These are phyloP conservation scores for Pterocarpus santalinus DNA, from an alignment of 306 rosid genomes.

Conservation along the genomic window DNA sequence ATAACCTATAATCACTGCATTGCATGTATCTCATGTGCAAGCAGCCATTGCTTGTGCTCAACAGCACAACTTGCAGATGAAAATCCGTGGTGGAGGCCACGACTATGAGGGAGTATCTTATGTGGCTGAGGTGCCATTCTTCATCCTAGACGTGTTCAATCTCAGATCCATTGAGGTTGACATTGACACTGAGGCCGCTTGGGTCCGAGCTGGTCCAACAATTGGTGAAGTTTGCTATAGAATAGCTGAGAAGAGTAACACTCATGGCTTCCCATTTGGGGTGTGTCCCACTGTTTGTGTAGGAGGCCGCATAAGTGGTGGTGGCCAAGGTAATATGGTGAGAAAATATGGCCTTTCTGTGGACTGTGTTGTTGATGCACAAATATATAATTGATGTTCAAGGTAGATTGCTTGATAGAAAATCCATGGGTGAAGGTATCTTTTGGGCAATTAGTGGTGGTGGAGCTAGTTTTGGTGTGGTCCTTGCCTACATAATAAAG, in stretches of 20 bases:
- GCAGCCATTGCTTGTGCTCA: conserved; percentile 56
- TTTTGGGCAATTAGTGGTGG: conserved; percentile 67
- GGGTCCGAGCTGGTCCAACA: conserved; percentile 60
- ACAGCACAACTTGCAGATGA: conserved; percentile 52
- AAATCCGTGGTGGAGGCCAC: conserved; percentile 69
- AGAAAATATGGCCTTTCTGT: conserved; percentile 61
- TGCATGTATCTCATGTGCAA: conserved; percentile 58
- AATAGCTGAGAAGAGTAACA: conserved; percentile 54
- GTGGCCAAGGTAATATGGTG: conserved; percentile 64
- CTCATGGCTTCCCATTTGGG: conserved; percentile 62
- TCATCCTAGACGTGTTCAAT: conserved; percentile 65
- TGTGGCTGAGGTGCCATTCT: conserved; percentile 52
- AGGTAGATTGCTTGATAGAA: conserved; percentile 59
- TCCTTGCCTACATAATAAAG: conserved; percentile 54
- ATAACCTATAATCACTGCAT: conserved; percentile 38
- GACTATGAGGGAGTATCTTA: conserved; percentile 68
- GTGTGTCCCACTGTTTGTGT: conserved; percentile 65
- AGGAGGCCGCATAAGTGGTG: conserved; percentile 68
- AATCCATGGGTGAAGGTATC: conserved; percentile 64
- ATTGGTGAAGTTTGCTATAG: conserved; percentile 64
- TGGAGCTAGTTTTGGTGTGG: conserved; percentile 63
- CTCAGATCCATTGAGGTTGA: conserved; percentile 55
- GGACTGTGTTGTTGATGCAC: conserved; percentile 61
- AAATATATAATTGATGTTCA: conserved; percentile 53
- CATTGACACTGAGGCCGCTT: conserved; percentile 40